Evolutionary conservation across 1,139 yeast species (phyloP).

Genomic region (Suhomyces coccinellae): DNA sequence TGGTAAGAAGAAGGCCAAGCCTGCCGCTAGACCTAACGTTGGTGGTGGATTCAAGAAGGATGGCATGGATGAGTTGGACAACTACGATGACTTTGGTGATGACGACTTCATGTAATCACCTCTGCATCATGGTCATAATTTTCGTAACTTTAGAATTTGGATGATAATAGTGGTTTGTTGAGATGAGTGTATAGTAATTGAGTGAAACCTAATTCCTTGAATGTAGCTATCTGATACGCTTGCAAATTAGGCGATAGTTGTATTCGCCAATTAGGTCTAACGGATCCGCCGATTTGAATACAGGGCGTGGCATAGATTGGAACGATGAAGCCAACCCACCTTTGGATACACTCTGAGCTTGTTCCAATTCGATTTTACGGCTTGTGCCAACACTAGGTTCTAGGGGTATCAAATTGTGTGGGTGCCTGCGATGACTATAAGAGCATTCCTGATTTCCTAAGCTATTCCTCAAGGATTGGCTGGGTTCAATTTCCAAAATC

Average conservation of each 20-base stretch:
- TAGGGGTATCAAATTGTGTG: too few species aligned
- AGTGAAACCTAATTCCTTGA: background rate
- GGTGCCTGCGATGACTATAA: too few species aligned
- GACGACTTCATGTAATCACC: slow-evolving; percentile 85
- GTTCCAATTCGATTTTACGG: too few species aligned
- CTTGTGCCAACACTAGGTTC: too few species aligned
- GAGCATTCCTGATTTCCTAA: too few species aligned
- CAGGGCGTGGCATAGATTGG: too few species aligned
- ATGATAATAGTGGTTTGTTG: background rate
- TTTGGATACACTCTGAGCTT: too few species aligned
- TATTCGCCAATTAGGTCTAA: background rate
- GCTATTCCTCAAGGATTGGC: background rate
- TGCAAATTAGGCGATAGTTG: background rate
- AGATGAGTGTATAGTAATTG: background rate
- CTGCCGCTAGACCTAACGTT: slow-evolving; percentile 68
- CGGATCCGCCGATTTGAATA: background rate
- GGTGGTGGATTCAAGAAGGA: slow-evolving; percentile 80
- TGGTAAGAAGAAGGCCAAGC: slow-evolving; percentile 91
- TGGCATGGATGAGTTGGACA: slow-evolving; percentile 55
- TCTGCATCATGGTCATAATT: background rate
- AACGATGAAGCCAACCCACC: too few species aligned
- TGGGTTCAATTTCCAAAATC: background rate
- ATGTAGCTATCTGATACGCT: background rate
- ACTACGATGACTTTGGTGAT: slow-evolving; percentile 62
- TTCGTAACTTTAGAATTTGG: background rate